Evolutionary conservation across 2,329 filamentous ascomycete genomes (phyloP), one percentile per base, ranked within the genome.

Genomic region (Grosmannia penicillata): DNA sequence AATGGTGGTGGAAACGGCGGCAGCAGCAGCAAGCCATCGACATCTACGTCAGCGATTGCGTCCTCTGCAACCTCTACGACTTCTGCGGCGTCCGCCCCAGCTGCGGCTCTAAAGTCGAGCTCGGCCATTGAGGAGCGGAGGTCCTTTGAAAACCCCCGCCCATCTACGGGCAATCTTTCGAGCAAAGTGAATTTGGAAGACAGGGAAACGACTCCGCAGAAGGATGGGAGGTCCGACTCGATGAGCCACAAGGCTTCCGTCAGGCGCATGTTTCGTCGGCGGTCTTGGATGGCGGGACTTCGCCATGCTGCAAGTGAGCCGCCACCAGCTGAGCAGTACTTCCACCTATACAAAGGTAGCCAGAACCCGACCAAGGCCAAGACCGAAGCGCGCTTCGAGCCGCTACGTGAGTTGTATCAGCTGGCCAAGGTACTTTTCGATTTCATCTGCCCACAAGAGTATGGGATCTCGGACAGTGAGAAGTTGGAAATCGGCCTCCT

Each of bases 401-500:
- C 91, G 44, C 68, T 98, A 31, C 78, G 91, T 45, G 87, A 98
- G 57, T 67, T 98, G 39, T 98, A 96, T 60, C 84, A 84, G 49
- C 68, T 95, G 33, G 84, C 85, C 40, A 98, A 98, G 60, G 79
- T 96, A 11, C 64, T 98, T 13, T 98, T 98, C 52, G 91, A 98
- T 59, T 98, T 95, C 56, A 93, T 98, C 51, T 94, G 91, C 39
- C 91, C 91, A 1, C 91, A 98, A 52, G 91, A 98, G 58, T 98
- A 98, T 53, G 91, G 91, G 38, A 98, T 98, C 48, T 85, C 82
- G 4, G 82, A 95, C 52, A 80, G 77, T 42, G 91, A 98, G 60
- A 98, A 98, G 65, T 72, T 98, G n/a, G 91, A 98, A 56, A 98
- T 98, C 56, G 91, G 91, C 2, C 72, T 98, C 2, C 64, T 98